Conservation (phyloP, 78 protist genomes). For the Protostelium mycophagum region DNA sequence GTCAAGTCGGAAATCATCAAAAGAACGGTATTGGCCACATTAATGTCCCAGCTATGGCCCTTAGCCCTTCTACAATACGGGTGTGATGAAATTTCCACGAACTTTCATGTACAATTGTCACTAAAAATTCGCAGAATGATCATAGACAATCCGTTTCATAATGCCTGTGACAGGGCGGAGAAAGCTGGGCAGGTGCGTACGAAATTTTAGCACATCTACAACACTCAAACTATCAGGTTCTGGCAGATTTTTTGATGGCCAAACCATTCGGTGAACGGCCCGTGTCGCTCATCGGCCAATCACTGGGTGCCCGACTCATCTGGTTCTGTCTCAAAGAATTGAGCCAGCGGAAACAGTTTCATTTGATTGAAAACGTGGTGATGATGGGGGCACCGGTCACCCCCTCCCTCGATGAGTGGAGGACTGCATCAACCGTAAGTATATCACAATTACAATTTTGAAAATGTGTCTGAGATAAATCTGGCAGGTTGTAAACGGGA, state of each 20-base stretch:
- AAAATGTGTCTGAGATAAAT: not conserved
- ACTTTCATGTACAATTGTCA: not conserved
- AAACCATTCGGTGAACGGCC: conserved; percentile 61
- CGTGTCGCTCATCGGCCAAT: conserved; percentile 52
- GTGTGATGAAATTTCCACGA: not conserved
- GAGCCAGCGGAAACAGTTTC: conserved; percentile 15
- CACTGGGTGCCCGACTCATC: conserved; percentile 64
- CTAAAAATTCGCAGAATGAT: no score
- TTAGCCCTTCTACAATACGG: not conserved
- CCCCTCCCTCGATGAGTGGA: not conserved
- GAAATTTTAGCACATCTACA: not conserved
- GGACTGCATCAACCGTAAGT: not conserved
- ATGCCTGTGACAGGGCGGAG: not conserved
- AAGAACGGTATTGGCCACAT: not conserved
- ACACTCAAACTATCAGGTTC: not conserved
- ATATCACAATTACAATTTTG: not conserved
- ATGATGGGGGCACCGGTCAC: conserved; percentile 55
- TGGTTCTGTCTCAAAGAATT: conserved; percentile 57
- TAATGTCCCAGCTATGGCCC: not conserved
- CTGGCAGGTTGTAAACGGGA: not conserved
- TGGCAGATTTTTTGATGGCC: conserved; percentile 35
- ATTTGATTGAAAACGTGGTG: conserved; percentile 51
- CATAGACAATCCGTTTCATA: not conserved
- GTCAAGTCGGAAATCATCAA: not conserved
- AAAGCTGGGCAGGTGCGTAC: not conserved